Evolutionary conservation across 2,329 filamentous ascomycete genomes (phyloP).

Genomic region (Lachnellula arida): DNA sequence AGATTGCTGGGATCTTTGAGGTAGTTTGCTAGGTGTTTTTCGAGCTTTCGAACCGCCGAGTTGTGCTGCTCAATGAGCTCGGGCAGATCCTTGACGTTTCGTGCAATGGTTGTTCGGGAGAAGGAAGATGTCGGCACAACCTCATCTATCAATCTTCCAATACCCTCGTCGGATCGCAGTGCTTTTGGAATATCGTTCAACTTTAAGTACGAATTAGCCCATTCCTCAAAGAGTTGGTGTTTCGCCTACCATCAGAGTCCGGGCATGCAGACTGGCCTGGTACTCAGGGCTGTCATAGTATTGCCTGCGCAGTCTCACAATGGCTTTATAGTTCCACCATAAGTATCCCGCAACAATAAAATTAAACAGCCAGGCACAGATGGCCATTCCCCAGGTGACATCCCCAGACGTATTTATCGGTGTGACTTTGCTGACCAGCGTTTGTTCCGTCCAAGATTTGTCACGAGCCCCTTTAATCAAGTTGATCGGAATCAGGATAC

Average conservation of each 20-base stretch:
- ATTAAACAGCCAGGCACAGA: conserved; percentile 63
- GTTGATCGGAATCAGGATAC: conserved; percentile 79
- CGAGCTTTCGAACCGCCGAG: conserved; percentile 73
- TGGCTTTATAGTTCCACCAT: conserved; percentile 82
- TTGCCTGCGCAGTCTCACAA: conserved; percentile 64
- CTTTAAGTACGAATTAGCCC: conserved; percentile 36
- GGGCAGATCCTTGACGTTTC: conserved; percentile 89
- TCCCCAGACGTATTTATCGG: conserved; percentile 49
- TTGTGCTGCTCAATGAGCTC: conserved; percentile 81
- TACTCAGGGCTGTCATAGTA: conserved; percentile 89
- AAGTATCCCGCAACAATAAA: conserved; percentile 73
- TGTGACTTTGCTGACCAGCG: conserved; percentile 50
- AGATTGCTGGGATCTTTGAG: conserved; percentile 80
- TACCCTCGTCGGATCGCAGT: conserved; percentile 78
- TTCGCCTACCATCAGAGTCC: conserved; percentile 56
- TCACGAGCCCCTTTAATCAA: conserved; percentile 44
- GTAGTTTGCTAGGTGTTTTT: conserved; percentile 82
- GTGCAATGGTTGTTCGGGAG: conserved; percentile 75
- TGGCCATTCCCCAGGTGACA: conserved; percentile 55
- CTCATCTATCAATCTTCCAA: conserved; percentile 76
- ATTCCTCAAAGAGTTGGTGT: neutral
- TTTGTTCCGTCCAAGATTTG: conserved; percentile 33
- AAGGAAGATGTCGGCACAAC: conserved; percentile 74
- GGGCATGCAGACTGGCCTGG: conserved; percentile 77
- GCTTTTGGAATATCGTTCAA: conserved; percentile 78